Conservation (phyloP, 208 protist genomes). For the Balamuthia mandrillaris region DNA sequence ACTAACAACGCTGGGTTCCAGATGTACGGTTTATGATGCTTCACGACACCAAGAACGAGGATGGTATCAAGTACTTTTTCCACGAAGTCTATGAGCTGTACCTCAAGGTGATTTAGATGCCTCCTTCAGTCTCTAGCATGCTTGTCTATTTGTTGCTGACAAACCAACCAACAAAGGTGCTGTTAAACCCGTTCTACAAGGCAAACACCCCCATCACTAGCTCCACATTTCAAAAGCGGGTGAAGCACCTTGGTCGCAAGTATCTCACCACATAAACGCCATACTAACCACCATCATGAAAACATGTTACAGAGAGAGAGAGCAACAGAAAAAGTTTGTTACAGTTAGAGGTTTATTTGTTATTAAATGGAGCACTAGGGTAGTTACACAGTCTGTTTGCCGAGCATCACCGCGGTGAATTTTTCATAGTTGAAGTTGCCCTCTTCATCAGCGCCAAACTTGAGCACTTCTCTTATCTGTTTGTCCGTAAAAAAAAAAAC, state of each 20-base stretch:
- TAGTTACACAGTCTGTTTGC: too few species aligned
- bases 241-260: slow-evolving; percentile 16
- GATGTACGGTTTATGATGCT: slow-evolving; percentile 28
- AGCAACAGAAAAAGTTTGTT: too few species aligned
- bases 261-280: too few species aligned
- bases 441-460: background rate
- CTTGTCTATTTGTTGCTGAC: background rate
- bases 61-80: slow-evolving; percentile 26
- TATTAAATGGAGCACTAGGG: too few species aligned
- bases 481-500: background rate
- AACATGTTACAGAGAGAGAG: too few species aligned
- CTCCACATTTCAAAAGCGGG: background rate
- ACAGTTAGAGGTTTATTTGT: too few species aligned
- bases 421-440: slow-evolving; percentile 41
- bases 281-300: too few species aligned
- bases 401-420: slow-evolving; percentile 19
- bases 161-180: background rate
- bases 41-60: slow-evolving; percentile 31
- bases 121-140: background rate
- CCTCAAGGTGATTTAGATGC: background rate
- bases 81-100: slow-evolving; percentile 26
- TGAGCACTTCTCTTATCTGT: slow-evolving; percentile 31
- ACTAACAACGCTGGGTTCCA: background rate
- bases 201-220: background rate
- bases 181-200: slow-evolving; percentile 25